A percentile compares a stretch with the other conserved stretches of the same genome.
Conservation (phyloP, 1,139 yeast genomes). For the Taphrina populina region DNA sequence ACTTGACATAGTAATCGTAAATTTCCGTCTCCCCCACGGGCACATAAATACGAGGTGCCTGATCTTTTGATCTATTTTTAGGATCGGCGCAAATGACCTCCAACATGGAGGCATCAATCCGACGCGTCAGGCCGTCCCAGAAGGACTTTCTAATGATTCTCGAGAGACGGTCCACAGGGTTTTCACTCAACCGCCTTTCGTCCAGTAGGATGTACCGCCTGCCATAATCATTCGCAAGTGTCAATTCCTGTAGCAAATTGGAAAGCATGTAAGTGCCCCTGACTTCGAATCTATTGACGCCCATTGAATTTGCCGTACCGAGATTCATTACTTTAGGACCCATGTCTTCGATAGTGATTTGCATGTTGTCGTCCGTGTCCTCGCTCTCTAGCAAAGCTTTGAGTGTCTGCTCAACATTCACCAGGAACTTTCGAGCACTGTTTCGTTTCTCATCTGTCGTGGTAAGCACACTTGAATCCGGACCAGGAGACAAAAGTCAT, state of each 20-base stretch:
- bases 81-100: conserved; percentile 74
- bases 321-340: conserved; percentile 87
- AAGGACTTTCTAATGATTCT: conserved; percentile 74
- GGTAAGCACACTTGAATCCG: not conserved
- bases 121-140: conserved; percentile 78
- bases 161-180: conserved; percentile 76
- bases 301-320: conserved; percentile 58
- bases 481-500: not conserved
- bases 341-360: conserved; percentile 85
- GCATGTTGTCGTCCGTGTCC: conserved; percentile 82
- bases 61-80: conserved; percentile 64
- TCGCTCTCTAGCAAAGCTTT: conserved; percentile 68
- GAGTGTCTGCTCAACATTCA: conserved; percentile 75
- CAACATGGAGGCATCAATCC: conserved; percentile 60
- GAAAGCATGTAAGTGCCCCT: conserved; percentile 92
- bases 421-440: conserved; percentile 58
- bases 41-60: conserved; percentile 72
- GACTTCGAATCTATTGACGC: conserved; percentile 52
- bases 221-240: conserved; percentile 80
- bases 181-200: conserved; percentile 79
- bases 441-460: conserved; percentile 10
- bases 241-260: conserved; percentile 81
- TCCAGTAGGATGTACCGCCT: conserved; percentile 73
- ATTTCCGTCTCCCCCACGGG: conserved; percentile 72
- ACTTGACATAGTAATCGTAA: conserved; percentile 62